A percentile compares a stretch with the other conserved stretches of the same genome.
These are phyloP conservation scores for Cardamine occulta DNA, from an alignment of 345 rosid genomes.

Conservation along the genomic window DNA sequence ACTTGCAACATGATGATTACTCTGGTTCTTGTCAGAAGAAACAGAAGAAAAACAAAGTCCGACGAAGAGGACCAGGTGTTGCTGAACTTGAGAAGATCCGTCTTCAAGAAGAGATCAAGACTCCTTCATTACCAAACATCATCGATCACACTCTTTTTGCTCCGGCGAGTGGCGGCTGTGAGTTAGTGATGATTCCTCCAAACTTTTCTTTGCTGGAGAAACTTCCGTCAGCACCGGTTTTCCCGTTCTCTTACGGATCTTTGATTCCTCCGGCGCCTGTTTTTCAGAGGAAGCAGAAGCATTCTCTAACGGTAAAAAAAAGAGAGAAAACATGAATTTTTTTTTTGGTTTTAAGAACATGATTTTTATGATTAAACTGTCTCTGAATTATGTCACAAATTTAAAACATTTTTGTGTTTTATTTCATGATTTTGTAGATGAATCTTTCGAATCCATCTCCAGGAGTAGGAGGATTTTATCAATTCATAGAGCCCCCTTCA, in stretches of 20 bases:
- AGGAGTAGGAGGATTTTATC: constrained; percentile 41
- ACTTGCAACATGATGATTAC: constrained; percentile 32
- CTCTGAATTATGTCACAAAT: neutral
- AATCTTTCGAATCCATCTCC: constrained; percentile 39
- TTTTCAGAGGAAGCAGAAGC: constrained; percentile 5
- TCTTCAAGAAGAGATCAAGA: constrained; percentile 49
- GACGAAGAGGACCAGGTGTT: constrained; percentile 76
- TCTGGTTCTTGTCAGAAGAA: constrained; percentile 49
- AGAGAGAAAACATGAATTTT: neutral
- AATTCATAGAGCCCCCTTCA: constrained; percentile 76
- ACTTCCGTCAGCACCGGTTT: neutral
- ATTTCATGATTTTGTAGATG: constrained; percentile 42
- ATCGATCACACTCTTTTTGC: constrained; percentile 20
- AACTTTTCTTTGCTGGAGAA: constrained; percentile 20
- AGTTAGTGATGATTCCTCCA: constrained; percentile 2
- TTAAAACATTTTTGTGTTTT: neutral
- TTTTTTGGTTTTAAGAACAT: no score
- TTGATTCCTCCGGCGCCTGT: neutral
- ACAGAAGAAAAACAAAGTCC: constrained; percentile 45
- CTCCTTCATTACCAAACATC: constrained; percentile 12
- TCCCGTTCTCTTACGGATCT: neutral
- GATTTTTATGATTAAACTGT: neutral
- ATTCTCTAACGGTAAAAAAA: constrained; percentile 16
- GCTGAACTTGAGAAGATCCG: constrained; percentile 76
- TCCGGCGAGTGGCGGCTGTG: constrained; percentile 5